Evolutionary conservation across 257 asterid species (phyloP).

Genomic region (Solanum habrochaites): DNA sequence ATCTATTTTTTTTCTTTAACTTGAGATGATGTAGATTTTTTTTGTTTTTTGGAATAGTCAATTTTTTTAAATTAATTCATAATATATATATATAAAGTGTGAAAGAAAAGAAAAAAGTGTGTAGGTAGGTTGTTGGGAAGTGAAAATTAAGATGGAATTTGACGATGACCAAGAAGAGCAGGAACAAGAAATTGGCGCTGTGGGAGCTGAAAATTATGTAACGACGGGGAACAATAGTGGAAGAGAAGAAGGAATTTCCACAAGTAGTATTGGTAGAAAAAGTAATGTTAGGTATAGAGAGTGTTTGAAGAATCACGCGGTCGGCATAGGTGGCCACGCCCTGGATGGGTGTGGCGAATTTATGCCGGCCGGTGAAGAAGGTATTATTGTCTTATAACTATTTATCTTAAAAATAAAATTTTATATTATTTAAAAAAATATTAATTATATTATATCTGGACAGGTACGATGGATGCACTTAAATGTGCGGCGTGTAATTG

Average conservation of each 20-base stretch:
- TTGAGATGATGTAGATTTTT: slow-evolving; percentile 6
- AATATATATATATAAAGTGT: background rate
- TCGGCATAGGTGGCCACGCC: slow-evolving; percentile 63
- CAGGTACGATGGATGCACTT: slow-evolving; percentile 36
- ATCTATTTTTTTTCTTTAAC: background rate
- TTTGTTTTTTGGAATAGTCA: background rate
- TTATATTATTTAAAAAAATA: too few relatives aligned
- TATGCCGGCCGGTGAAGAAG: slow-evolving; percentile 63
- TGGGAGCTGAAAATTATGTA: background rate
- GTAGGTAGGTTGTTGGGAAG: background rate
- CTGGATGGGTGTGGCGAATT: slow-evolving; percentile 79
- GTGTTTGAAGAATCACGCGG: slow-evolving; percentile 72
- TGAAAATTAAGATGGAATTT: slow-evolving; percentile 17
- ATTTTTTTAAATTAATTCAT: background rate
- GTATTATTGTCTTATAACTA: background rate
- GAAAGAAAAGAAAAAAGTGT: background rate
- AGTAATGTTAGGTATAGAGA: slow-evolving; percentile 34
- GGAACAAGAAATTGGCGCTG: background rate
- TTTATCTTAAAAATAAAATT: background rate
- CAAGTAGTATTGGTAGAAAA: background rate
- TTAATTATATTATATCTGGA: background rate
- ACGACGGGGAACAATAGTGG: background rate
- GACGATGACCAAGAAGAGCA: slow-evolving; percentile 19
- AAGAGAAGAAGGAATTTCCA: background rate
- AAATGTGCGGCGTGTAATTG: slow-evolving; percentile 71